Percentiles rank a stretch among this genome's conserved stretches.
phyloP scores from a whole-genome alignment of 2,329 filamentous ascomycete species.

The Plenodomus biglobosus region DNA sequence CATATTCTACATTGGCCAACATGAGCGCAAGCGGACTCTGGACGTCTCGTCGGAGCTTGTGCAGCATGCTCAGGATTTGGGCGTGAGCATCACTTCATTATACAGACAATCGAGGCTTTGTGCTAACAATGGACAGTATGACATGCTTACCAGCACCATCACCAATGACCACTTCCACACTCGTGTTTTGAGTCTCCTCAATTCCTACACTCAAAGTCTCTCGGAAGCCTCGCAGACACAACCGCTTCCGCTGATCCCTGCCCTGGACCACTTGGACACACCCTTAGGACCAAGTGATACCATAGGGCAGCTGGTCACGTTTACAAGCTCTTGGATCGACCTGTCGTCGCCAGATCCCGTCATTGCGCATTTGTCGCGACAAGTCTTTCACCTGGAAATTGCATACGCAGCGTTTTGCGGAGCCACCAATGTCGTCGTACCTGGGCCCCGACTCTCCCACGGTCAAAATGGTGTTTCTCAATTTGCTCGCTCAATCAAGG shows the following conservation, averaged over 20 bases:
- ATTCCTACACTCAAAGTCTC: slow-evolving; percentile 54
- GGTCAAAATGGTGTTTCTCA: slow-evolving; percentile 63
- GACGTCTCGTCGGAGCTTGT: slow-evolving; percentile 67
- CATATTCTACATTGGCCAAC: slow-evolving; percentile 71
- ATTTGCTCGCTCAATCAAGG: slow-evolving; percentile 81
- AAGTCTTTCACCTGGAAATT: slow-evolving; percentile 87
- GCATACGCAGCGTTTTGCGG: slow-evolving; percentile 97
- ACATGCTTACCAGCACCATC: slow-evolving; percentile 76
- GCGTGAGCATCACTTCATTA: slow-evolving; percentile 54
- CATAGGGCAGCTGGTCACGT: slow-evolving; percentile 73
- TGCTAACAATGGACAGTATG: slow-evolving; percentile 60
- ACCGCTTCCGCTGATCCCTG: slow-evolving; percentile 53
- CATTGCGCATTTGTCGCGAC: slow-evolving; percentile 82
- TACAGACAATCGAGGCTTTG: background rate
- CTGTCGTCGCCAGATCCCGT: slow-evolving; percentile 79
- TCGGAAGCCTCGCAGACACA: slow-evolving; percentile 48
- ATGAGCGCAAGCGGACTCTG: slow-evolving; percentile 65
- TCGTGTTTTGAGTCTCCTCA: slow-evolving; percentile 65
- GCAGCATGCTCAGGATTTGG: slow-evolving; percentile 66
- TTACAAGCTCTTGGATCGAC: slow-evolving; percentile 91
- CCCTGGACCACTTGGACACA: slow-evolving; percentile 79
- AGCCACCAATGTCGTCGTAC: slow-evolving; percentile 77
- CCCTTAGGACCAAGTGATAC: slow-evolving; percentile 67
- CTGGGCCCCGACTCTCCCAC: slow-evolving; percentile 70
- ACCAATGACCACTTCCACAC: slow-evolving; percentile 73